These are phyloP conservation scores for Fonsecaea monophora DNA, from an alignment of 2,329 filamentous ascomycete genomes.

Conservation along the genomic window DNA sequence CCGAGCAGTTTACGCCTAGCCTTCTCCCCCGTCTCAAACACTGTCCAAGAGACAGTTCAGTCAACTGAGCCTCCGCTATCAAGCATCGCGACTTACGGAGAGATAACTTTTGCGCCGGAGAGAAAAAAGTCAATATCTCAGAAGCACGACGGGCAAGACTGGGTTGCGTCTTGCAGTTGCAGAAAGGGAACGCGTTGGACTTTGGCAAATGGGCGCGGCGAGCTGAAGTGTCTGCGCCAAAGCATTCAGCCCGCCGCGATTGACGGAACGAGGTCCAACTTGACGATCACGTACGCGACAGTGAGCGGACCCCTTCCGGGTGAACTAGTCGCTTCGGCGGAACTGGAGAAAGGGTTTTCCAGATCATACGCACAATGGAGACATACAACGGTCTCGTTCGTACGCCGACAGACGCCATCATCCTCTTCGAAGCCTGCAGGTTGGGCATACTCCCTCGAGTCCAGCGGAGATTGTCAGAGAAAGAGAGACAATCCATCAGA, in stretches of 20 bases:
- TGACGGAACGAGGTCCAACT: neutral
- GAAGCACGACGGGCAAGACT: neutral
- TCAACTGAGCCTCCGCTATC: neutral
- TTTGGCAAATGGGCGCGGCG: constrained; percentile 22
- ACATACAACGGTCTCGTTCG: constrained; percentile 95
- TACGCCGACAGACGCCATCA: constrained; percentile 95
- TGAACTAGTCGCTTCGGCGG: neutral
- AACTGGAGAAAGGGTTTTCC: neutral
- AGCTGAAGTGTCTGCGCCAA: constrained; percentile 21
- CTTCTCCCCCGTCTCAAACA: neutral
- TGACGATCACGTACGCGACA: neutral
- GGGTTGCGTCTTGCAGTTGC: neutral
- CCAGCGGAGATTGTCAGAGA: constrained; percentile 90
- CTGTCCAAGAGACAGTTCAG: neutral
- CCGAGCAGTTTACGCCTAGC: neutral
- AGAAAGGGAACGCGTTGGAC: neutral
- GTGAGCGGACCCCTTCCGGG: neutral
- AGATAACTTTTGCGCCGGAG: neutral
- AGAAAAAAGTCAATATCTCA: neutral
- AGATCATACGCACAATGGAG: constrained; percentile 70
- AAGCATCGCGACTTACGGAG: neutral
- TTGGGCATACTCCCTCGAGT: constrained; percentile 88
- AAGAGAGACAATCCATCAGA: constrained; percentile 93
- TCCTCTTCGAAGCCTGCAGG: constrained; percentile 96
- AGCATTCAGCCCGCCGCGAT: constrained; percentile 32